These are phyloP conservation scores for Zygosaccharomyces gambellarensis DNA, from an alignment of 805 yeast genomes.

Conservation along the genomic window DNA sequence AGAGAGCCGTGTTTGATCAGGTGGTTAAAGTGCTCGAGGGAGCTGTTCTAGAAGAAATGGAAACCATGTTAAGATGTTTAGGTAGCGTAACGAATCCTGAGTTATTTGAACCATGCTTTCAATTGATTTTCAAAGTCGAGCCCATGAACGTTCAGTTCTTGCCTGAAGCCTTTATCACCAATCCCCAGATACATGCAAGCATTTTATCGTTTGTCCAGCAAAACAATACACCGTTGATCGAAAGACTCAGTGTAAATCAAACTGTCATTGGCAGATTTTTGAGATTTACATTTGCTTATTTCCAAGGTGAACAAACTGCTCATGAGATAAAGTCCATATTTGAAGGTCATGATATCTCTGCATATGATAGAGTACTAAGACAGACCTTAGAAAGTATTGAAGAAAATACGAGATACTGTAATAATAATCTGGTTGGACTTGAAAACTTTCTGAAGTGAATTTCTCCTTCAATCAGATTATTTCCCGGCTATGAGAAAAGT, in stretches of 20 bases:
- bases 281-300: conserved; percentile 31
- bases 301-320: conserved; percentile 38
- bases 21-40: conserved; percentile 39
- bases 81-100: conserved; percentile 41
- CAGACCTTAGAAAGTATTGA: conserved; percentile 19
- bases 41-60: conserved; percentile 50
- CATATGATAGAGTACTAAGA: conserved; percentile 16
- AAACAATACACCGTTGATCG: conserved; percentile 40
- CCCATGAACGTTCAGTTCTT: conserved; percentile 55
- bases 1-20: conserved; percentile 32
- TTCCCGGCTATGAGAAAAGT: background rate
- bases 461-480: background rate
- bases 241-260: conserved; percentile 41
- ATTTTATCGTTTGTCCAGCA: conserved; percentile 45
- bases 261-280: conserved; percentile 44
- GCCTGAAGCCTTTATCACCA: conserved; percentile 41
- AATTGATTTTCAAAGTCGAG: conserved; percentile 36
- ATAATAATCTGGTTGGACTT: conserved; percentile 1
- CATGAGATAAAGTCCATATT: conserved; percentile 33
- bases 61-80: conserved; percentile 45
- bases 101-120: conserved; percentile 36
- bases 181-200: conserved; percentile 37
- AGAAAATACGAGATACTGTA: conserved; percentile 11
- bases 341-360: conserved; percentile 29
- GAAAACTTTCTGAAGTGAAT: conserved; percentile 5